Conservation (phyloP, 371 early-diverging fungal species). For the Syncephalastrum monosporum region DNA sequence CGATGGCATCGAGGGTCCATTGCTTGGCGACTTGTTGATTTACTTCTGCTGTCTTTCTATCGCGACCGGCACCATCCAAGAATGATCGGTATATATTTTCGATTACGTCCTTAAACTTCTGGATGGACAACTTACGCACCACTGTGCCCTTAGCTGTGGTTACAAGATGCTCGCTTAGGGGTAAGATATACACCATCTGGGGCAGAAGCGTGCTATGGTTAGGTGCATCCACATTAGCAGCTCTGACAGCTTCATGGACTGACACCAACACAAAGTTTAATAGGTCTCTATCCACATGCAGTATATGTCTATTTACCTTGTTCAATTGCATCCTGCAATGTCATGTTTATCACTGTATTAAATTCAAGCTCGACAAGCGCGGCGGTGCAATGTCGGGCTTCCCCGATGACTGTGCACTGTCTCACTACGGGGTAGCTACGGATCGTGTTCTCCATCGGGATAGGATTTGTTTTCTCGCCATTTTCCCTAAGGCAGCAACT, state of each 20-base stretch:
- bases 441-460: conserved; percentile 28
- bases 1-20: too few relatives aligned
- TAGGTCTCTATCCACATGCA: too few relatives aligned
- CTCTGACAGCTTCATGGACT: conserved; percentile 21
- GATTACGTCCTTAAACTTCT: conserved; percentile 13
- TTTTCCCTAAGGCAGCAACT: conserved; percentile 14
- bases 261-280: not conserved
- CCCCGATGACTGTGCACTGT: conserved; percentile 23
- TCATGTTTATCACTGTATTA: too few relatives aligned
- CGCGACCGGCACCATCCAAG: not conserved
- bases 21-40: too few relatives aligned
- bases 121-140: conserved; percentile 19
- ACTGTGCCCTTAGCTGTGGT: conserved; percentile 28
- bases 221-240: conserved; percentile 27
- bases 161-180: conserved; percentile 14
- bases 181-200: conserved; percentile 36
- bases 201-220: conserved; percentile 25
- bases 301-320: too few relatives aligned
- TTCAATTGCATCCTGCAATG: too few relatives aligned
- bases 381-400: conserved; percentile 20
- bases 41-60: not conserved
- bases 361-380: conserved; percentile 18
- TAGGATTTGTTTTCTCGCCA: conserved; percentile 39
- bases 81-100: conserved; percentile 27
- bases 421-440: conserved; percentile 14